Conservation (phyloP, 441 rosid genomes). For the Jatropha podagrica region DNA sequence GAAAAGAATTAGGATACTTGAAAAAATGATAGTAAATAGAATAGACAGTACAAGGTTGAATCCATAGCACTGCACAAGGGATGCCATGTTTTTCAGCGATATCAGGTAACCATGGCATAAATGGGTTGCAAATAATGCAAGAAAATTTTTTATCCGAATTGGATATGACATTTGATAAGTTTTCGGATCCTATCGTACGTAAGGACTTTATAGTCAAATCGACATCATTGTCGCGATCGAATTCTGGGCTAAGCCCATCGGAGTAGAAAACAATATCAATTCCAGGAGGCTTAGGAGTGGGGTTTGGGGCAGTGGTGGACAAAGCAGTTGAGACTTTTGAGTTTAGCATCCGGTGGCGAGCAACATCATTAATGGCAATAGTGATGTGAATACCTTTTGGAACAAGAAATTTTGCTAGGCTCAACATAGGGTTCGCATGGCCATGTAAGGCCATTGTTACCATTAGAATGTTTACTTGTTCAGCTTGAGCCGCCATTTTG, state of each 20-base stretch:
- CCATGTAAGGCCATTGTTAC: conserved; percentile 70
- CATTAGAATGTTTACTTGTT: conserved; percentile 47
- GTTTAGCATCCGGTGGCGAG: conserved; percentile 47
- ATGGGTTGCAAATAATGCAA: conserved; percentile 66
- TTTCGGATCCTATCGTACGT: conserved; percentile 30
- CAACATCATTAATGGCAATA: conserved; percentile 44
- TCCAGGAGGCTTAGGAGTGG: conserved; percentile 11
- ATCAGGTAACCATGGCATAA: conserved; percentile 71
- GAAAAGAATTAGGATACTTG: conserved; percentile 49
- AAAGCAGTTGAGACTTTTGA: conserved; percentile 14
- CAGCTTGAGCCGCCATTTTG: conserved; percentile 20
- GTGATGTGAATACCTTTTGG: conserved; percentile 69
- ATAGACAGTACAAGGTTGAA: conserved; percentile 61
- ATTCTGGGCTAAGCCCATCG: conserved; percentile 42
- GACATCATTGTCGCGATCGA: conserved; percentile 26
- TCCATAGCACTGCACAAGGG: conserved; percentile 78
- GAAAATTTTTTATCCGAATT: conserved; percentile 43
- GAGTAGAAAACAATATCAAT: conserved; percentile 43
- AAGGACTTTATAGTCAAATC: conserved; percentile 29
- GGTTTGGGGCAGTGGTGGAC: neutral
- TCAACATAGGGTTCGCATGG: conserved; percentile 62
- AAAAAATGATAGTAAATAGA: conserved; percentile 53
- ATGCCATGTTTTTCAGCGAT: conserved; percentile 51
- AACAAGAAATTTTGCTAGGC: conserved; percentile 66
- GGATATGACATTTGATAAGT: conserved; percentile 33